Conservation (phyloP, 2,329 filamentous ascomycete genomes). For the Diaporthe sp. region DNA sequence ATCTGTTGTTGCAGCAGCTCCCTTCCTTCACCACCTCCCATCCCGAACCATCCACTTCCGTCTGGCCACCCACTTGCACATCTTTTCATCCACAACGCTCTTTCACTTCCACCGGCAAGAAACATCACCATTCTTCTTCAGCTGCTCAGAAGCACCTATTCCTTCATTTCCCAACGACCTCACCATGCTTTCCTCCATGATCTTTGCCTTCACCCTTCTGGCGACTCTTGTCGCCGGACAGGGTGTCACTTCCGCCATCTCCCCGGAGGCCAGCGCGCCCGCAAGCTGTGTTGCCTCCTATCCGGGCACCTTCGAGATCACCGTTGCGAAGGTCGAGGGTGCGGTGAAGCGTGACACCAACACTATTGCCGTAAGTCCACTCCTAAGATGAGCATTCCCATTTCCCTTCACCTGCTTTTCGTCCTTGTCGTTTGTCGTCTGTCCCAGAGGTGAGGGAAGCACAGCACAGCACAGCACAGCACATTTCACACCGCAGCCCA, state of each 20-base stretch:
- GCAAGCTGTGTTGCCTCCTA: conserved; percentile 66
- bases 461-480: not conserved
- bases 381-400: not conserved
- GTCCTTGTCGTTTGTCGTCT: not conserved
- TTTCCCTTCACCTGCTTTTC: not conserved
- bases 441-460: not conserved
- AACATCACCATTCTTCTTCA: not conserved
- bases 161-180: too few relatives aligned
- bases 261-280: conserved; percentile 59
- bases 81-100: not conserved
- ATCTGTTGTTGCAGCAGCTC: conserved; percentile 6
- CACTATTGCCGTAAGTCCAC: conserved; percentile 47
- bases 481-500: not conserved
- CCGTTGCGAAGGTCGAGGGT: conserved; percentile 58
- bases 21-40: conserved; percentile 13
- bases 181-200: conserved; percentile 48
- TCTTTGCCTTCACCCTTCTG: conserved; percentile 59
- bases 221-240: conserved; percentile 58
- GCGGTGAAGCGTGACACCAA: conserved; percentile 53
- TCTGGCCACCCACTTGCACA: conserved; percentile 5
- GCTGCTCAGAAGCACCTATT: too few relatives aligned
- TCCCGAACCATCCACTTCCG: not conserved
- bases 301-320: conserved; percentile 71
- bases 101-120: not conserved
- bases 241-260: conserved; percentile 61